Base-by-base conservation (phyloP, 345 rosid genomes). In the Bruguiera sexangula region DNA sequence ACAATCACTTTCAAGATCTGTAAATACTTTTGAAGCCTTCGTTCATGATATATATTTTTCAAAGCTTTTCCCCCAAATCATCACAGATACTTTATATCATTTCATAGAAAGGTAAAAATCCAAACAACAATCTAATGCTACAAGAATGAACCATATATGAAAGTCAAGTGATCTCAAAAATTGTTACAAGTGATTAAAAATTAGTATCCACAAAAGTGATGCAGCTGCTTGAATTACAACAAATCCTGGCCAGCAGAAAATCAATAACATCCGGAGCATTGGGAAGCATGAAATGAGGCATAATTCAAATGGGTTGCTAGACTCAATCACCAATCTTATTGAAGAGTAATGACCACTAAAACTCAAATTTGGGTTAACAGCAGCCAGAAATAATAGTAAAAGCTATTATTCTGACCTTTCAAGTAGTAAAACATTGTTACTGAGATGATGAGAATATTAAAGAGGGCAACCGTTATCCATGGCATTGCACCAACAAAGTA, bases 401-500 rank as follows among this genome's bases (percentile, higher is more conserved):
- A 67, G 21, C 48, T 50, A 57, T 58, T 36, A 13, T 55, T 60
- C 80, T 39, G 68, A 90, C 96, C 99, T 90, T 95, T 95, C 20
- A 90, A 78, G 81, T 88, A 95, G 75, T 81, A 92, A 79, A 90
- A 85, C 82, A 95, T 76, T 20, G 99, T 92, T 52, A 95, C 96
- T 0, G 92, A 84, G 69, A 92, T 69, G 53, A 95, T 80, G 67
- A 95, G 96, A 68, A 92, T 43, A 75, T 92, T 92, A 76, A 92
- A 92, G 65, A 95, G 73, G 62, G 83, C 87, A 63, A 95, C 93
- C 10, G 99, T 95, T 70, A 92, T 86, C 97, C 99, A 95, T 10
- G 99, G 99, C 96, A 95, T 92, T 68, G 96, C 97, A 37, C 87
- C 82, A 69, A 95, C 99, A 80, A 95, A 92, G 76, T 92, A 90